phyloP scores from a whole-genome alignment of 441 rosid species.

The Melastoma candidum region DNA sequence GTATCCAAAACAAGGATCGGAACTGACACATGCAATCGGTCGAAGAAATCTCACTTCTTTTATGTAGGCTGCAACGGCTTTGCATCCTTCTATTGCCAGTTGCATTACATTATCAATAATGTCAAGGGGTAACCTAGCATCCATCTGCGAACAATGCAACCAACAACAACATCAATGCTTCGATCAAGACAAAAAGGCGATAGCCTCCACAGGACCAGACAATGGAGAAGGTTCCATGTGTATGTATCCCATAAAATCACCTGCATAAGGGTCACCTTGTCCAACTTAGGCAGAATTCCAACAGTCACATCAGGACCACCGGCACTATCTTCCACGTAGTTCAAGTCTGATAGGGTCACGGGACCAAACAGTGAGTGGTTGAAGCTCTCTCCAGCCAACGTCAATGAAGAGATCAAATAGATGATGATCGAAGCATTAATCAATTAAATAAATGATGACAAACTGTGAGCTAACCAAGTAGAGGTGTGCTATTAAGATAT shows the following conservation, averaged over 20 bases:
- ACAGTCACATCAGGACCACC: constrained; percentile 94
- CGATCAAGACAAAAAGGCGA: neutral
- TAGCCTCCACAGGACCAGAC: neutral
- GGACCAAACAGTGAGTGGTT: neutral
- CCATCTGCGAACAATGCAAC: constrained; percentile 43
- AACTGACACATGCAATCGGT: constrained; percentile 1
- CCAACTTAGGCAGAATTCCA: constrained; percentile 69
- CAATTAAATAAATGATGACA: neutral
- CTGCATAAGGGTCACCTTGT: constrained; percentile 95
- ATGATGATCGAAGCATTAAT: neutral
- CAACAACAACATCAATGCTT: no score
- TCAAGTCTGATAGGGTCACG: constrained; percentile 37
- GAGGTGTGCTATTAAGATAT: constrained; percentile 69
- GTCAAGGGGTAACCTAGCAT: constrained; percentile 65
- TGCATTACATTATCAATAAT: constrained; percentile 81
- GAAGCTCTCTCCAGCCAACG: neutral
- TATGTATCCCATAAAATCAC: constrained; percentile 23
- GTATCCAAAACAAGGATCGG: neutral
- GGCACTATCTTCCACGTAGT: constrained; percentile 90
- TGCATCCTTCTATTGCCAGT: constrained; percentile 80
- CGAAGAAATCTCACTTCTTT: constrained; percentile 36
- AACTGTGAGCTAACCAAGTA: constrained; percentile 42
- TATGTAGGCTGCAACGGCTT: constrained; percentile 64
- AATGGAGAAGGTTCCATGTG: neutral
- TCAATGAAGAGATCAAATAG: neutral